Evolutionary conservation across 1,284 basidiomycete genomes (phyloP).

Genomic region (Entoloma clypeatum): DNA sequence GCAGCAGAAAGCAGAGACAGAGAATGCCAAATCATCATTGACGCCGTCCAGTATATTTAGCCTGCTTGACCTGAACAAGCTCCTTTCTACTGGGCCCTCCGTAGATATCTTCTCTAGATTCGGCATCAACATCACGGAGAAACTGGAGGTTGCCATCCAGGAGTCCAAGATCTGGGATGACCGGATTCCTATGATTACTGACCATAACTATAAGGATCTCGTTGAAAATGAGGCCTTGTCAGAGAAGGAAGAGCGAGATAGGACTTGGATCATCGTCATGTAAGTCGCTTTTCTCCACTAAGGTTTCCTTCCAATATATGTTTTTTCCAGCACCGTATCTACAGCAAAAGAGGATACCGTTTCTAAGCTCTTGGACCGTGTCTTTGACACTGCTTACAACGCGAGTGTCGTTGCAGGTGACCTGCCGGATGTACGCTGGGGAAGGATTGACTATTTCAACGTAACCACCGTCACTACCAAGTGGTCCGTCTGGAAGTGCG

Average conservation of each 20-base stretch:
- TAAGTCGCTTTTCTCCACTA: slow-evolving; percentile 33
- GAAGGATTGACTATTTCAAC: slow-evolving; percentile 76
- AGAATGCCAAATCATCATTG: slow-evolving; percentile 9
- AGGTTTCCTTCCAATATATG: slow-evolving; percentile 6
- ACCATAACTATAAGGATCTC: slow-evolving; percentile 66
- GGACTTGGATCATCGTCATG: slow-evolving; percentile 73
- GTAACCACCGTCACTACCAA: slow-evolving; percentile 77
- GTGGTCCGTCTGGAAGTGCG: slow-evolving; percentile 77
- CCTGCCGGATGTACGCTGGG: slow-evolving; percentile 69
- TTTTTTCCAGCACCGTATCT: slow-evolving; percentile 53
- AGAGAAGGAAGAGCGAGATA: slow-evolving; percentile 56
- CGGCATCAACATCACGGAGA: slow-evolving; percentile 69
- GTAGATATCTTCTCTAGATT: slow-evolving; percentile 47
- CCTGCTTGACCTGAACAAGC: slow-evolving; percentile 40
- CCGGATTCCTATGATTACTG: slow-evolving; percentile 69
- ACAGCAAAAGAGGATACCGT: slow-evolving; percentile 54
- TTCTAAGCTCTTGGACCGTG: slow-evolving; percentile 62
- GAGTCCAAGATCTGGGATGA: slow-evolving; percentile 56
- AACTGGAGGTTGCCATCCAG: slow-evolving; percentile 39
- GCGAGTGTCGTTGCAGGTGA: slow-evolving; percentile 55
- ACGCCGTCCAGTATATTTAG: slow-evolving; percentile 17
- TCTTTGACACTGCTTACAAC: slow-evolving; percentile 71
- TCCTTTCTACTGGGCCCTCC: slow-evolving; percentile 51
- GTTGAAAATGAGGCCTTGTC: slow-evolving; percentile 64
- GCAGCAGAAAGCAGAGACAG: slow-evolving; percentile 10